Percentiles rank a stretch among this genome's conserved stretches.
Conservation (phyloP, 176 grass and related monocot genomes). For the Aechmea fasciata region DNA sequence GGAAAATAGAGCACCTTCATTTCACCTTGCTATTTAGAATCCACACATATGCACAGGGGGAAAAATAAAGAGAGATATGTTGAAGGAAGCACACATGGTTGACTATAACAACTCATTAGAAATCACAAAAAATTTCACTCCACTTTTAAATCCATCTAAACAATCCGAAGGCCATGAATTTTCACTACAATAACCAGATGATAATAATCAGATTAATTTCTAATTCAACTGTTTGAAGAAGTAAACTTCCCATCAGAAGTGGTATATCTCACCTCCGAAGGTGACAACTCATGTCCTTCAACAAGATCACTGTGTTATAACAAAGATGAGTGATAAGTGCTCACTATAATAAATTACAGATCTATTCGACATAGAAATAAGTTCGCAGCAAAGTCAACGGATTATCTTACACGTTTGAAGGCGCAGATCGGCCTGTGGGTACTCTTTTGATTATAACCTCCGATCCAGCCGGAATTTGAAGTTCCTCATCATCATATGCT, state of each 20-base stretch:
- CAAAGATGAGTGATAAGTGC: not conserved
- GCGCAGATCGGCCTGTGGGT: not conserved
- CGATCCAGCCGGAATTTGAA: slow-evolving; percentile 15
- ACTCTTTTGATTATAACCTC: slow-evolving; percentile 19
- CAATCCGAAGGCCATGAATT: not conserved
- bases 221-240: not conserved
- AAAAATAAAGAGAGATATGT: too few relatives aligned
- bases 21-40: too few relatives aligned
- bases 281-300: not conserved
- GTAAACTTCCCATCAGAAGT: not conserved
- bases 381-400: not conserved
- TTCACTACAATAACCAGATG: not conserved
- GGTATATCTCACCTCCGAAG: not conserved
- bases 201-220: not conserved
- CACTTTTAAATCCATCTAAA: not conserved
- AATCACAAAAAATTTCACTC: not conserved
- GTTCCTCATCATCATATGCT: slow-evolving; percentile 13
- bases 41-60: too few relatives aligned
- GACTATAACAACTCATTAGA: not conserved
- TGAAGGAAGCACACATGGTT: not conserved
- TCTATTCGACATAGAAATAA: not conserved
- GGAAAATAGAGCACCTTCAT: too few relatives aligned
- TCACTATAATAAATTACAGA: too few relatives aligned
- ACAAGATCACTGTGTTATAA: not conserved
- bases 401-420: slow-evolving; percentile 5